phyloP scores from a whole-genome alignment of 352 stramenopile genomes.

The Phytophthora capsici region DNA sequence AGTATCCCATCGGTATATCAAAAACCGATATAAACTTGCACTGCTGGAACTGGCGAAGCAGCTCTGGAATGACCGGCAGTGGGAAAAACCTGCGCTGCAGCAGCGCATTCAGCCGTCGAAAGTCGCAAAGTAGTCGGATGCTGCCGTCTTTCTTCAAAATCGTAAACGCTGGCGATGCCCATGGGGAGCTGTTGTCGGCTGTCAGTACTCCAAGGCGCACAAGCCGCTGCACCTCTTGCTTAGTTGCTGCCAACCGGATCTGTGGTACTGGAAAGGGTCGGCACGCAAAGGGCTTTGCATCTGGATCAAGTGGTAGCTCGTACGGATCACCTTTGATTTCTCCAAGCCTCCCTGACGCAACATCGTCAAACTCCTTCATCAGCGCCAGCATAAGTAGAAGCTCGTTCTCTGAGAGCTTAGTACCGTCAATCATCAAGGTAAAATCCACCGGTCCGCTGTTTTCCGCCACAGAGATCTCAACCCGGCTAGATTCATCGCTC shows the following conservation, averaged over 20 bases:
- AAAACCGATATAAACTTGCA: constrained; percentile 3
- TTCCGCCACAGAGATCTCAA: background rate
- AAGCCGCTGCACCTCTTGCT: too few species aligned
- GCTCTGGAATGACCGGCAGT: background rate
- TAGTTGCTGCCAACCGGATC: too few species aligned
- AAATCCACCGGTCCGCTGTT: too few species aligned
- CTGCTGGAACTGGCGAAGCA: constrained; percentile 3
- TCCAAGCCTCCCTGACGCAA: background rate
- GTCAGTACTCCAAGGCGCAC: background rate
- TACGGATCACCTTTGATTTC: too few species aligned
- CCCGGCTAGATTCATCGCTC: constrained; percentile 2
- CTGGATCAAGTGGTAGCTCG: too few species aligned
- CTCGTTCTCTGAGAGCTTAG: too few species aligned
- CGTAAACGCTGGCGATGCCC: background rate
- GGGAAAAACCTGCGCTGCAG: constrained; percentile 7
- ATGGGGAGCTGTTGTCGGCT: background rate
- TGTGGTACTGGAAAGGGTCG: too few species aligned
- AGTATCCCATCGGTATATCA: constrained; percentile 4
- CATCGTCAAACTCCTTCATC: constrained; percentile 3
- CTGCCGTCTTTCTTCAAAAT: constrained; percentile 3
- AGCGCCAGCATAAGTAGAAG: too few species aligned
- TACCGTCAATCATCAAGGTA: background rate
- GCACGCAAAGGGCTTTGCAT: too few species aligned
- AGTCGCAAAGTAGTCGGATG: background rate
- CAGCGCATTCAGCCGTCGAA: constrained; percentile 2